Conservation (phyloP, 2,329 filamentous ascomycete species). For the Penicillium sp. region DNA sequence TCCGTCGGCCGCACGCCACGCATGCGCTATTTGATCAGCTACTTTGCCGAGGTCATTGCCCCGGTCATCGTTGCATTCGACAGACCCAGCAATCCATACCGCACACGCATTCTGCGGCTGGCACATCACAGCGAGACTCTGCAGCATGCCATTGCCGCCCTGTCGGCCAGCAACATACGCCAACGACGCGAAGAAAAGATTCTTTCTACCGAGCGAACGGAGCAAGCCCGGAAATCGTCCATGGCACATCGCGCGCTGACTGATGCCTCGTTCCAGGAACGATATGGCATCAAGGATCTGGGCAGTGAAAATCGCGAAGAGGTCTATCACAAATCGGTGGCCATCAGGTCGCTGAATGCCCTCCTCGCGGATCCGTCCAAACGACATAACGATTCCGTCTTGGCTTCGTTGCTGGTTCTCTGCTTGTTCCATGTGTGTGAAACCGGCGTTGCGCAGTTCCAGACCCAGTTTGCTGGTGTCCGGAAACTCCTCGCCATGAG, state of each 20-base stretch:
- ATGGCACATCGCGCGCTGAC: slow-evolving; percentile 43
- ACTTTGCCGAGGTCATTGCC: slow-evolving; percentile 89
- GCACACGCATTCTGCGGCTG: slow-evolving; percentile 74
- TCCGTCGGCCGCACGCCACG: slow-evolving; percentile 65
- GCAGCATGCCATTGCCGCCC: slow-evolving; percentile 87
- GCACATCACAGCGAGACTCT: slow-evolving; percentile 74
- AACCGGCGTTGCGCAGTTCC: slow-evolving; percentile 87
- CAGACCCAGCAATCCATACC: slow-evolving; percentile 77
- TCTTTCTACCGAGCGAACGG: slow-evolving; percentile 50
- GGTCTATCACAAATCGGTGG: slow-evolving; percentile 77
- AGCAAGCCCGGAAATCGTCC: slow-evolving; percentile 47
- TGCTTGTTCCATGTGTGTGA: slow-evolving; percentile 94
- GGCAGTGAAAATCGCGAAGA: slow-evolving; percentile 69
- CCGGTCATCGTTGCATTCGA: slow-evolving; percentile 90
- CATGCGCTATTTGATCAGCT: slow-evolving; percentile 85
- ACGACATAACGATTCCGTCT: slow-evolving; percentile 77
- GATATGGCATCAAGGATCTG: slow-evolving; percentile 40
- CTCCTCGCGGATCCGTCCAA: slow-evolving; percentile 73
- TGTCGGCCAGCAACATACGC: slow-evolving; percentile 83
- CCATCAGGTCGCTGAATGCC: slow-evolving; percentile 77
- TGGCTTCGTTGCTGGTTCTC: slow-evolving; percentile 81
- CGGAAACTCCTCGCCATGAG: slow-evolving; percentile 82
- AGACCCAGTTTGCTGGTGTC: slow-evolving; percentile 87
- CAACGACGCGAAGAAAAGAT: slow-evolving; percentile 64
- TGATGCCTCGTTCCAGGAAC: slow-evolving; percentile 32